phyloP scores from a whole-genome alignment of 1,139 yeast species.

The Sugiyamaella castrensis region DNA sequence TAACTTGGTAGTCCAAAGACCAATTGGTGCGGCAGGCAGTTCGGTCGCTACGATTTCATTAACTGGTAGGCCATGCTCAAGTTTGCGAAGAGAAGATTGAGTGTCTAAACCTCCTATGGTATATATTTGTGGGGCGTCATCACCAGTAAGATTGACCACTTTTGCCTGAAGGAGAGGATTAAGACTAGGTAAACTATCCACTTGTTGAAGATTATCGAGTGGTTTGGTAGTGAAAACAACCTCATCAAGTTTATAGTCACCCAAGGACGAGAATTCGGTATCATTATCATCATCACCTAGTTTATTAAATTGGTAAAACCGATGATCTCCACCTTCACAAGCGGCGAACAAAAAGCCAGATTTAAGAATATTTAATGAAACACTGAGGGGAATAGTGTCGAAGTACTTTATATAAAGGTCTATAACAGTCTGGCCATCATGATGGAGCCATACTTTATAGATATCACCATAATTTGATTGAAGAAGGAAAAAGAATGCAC shows the following conservation, averaged over 20 bases:
- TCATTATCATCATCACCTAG: conserved; percentile 57
- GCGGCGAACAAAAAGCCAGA: conserved; percentile 76
- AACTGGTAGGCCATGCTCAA: conserved; percentile 61
- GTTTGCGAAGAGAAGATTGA: conserved; percentile 48
- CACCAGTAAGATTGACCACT: conserved; percentile 37
- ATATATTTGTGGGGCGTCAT: conserved; percentile 40
- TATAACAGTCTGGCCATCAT: conserved; percentile 36
- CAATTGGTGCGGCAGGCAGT: conserved; percentile 60
- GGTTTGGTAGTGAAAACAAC: conserved; percentile 27
- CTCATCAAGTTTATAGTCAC: conserved; percentile 24
- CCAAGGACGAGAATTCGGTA: conserved; percentile 12
- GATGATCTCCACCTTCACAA: conserved; percentile 58
- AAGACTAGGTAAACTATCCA: conserved; percentile 51
- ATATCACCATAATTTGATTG: conserved; percentile 75
- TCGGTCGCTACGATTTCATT: conserved; percentile 67
- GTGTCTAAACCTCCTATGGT: conserved; percentile 42
- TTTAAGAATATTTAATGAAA: conserved; percentile 57
- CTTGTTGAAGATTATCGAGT: conserved; percentile 57
- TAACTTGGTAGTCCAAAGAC: conserved; percentile 59
- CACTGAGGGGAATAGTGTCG: conserved; percentile 66
- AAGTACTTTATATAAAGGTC: conserved; percentile 56
- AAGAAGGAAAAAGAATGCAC: conserved; percentile 62
- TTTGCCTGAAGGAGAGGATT: conserved; percentile 58
- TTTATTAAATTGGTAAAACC: conserved; percentile 71
- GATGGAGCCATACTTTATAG: conserved; percentile 58